These are phyloP conservation scores for Talaromyces amestolkiae DNA, from an alignment of 2,329 filamentous ascomycete genomes.

Conservation along the genomic window DNA sequence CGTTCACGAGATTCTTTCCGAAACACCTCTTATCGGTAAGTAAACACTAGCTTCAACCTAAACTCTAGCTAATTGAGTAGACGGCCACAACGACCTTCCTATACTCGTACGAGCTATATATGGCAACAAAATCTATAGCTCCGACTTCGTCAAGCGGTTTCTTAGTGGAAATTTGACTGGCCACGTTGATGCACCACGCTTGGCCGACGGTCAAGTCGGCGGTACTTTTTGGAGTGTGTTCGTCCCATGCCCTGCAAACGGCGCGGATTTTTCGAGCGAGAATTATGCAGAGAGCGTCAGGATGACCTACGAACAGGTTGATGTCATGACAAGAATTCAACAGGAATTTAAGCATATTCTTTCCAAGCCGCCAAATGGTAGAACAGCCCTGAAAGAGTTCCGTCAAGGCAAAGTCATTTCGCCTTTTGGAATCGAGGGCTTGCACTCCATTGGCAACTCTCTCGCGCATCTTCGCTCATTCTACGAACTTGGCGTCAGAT, in stretches of 20 bases:
- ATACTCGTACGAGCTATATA: slow-evolving; percentile 66
- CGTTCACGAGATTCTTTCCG: slow-evolving; percentile 45
- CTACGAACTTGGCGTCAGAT: slow-evolving; percentile 75
- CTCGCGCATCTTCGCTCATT: slow-evolving; percentile 66
- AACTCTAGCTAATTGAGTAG: slow-evolving; percentile 45
- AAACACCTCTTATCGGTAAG: slow-evolving; percentile 51
- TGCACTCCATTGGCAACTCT: slow-evolving; percentile 90
- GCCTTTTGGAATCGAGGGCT: slow-evolving; percentile 76
- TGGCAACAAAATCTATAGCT: slow-evolving; percentile 73
- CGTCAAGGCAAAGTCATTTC: slow-evolving; percentile 66
- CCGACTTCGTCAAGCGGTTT: slow-evolving; percentile 72
- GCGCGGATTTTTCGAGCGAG: slow-evolving; percentile 68
- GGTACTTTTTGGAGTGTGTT: slow-evolving; percentile 95
- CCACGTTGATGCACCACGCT: slow-evolving; percentile 77
- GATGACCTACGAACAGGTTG: slow-evolving; percentile 37
- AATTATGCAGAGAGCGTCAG: slow-evolving; percentile 60
- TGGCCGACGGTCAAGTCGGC: slow-evolving; percentile 64
- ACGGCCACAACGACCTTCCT: slow-evolving; percentile 87
- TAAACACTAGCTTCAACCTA: background rate
- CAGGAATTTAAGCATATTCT: slow-evolving; percentile 48
- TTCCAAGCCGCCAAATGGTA: slow-evolving; percentile 56
- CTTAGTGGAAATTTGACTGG: slow-evolving; percentile 63
- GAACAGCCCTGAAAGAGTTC: slow-evolving; percentile 62
- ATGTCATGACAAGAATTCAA: slow-evolving; percentile 36
- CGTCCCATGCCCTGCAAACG: slow-evolving; percentile 70